phyloP scores from a whole-genome alignment of 2,329 filamentous ascomycete species.

The Pseudofabraea citricarpa region DNA sequence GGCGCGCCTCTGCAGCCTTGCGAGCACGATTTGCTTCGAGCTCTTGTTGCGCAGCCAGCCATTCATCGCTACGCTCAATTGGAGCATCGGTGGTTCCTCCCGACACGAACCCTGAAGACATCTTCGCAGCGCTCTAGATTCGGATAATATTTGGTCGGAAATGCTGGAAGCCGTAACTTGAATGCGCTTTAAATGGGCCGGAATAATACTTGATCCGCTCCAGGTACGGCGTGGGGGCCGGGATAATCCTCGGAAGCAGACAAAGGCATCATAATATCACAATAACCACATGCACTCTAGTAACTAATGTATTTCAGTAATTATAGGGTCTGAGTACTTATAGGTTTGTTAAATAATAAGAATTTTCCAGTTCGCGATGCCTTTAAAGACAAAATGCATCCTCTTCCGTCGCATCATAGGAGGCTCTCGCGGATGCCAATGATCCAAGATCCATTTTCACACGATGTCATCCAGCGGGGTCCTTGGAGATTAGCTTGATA shows the following conservation, averaged over 20 bases:
- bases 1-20: constrained; percentile 33
- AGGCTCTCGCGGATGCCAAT: neutral
- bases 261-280: too few relatives aligned
- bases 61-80: constrained; percentile 31
- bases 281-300: too few relatives aligned
- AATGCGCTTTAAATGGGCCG: neutral
- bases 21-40: constrained; percentile 28
- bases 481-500: neutral
- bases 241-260: neutral
- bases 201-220: too few relatives aligned
- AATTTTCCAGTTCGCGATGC: neutral
- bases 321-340: too few relatives aligned
- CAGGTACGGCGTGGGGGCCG: neutral
- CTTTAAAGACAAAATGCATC: neutral
- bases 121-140: constrained; percentile 12
- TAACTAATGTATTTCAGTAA: too few relatives aligned
- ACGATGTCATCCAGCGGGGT: neutral
- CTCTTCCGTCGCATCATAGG: neutral
- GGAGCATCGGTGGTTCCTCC: constrained; percentile 42
- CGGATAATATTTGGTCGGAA: neutral
- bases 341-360: too few relatives aligned
- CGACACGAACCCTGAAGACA: constrained; percentile 46
- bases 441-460: neutral
- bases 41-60: constrained; percentile 30
- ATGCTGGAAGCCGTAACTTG: neutral